phyloP scores from a whole-genome alignment of 2,329 filamentous ascomycete species.

The Amauroascus verrucosus region DNA sequence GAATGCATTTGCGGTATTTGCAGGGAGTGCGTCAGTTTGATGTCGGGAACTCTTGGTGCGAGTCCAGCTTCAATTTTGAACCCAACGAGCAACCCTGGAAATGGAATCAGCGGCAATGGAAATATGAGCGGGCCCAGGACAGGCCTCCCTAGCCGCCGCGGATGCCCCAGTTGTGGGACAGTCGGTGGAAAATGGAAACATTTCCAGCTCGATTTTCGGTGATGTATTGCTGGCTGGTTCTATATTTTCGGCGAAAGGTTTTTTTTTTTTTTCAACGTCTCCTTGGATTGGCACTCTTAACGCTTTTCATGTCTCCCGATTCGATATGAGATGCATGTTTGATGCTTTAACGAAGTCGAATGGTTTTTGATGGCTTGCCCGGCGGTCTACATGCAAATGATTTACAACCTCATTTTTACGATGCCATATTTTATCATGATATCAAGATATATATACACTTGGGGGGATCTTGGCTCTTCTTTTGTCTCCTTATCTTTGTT shows the following conservation, averaged over 20 bases:
- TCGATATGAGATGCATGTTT: not conserved
- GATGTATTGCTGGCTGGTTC: constrained; percentile 15
- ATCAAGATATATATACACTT: constrained; percentile 1
- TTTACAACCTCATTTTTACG: not conserved
- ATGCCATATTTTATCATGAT: not conserved
- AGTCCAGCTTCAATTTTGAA: constrained; percentile 28
- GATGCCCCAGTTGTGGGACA: constrained; percentile 38
- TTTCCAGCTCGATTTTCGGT: constrained; percentile 41
- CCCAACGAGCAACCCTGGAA: constrained; percentile 25
- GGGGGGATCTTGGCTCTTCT: not conserved
- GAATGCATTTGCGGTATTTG: constrained; percentile 94
- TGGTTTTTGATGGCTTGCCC: not conserved
- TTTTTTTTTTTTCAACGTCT: not conserved
- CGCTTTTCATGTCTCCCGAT: not conserved
- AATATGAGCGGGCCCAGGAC: constrained; percentile 23
- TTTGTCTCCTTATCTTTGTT: not conserved
- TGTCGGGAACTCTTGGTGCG: constrained; percentile 27
- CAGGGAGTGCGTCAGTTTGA: constrained; percentile 60
- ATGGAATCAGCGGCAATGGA: constrained; percentile 22
- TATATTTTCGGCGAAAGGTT: not conserved
- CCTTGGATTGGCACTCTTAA: not conserved
- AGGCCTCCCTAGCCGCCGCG: constrained; percentile 32
- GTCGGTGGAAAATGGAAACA: constrained; percentile 40
- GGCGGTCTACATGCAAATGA: not conserved
- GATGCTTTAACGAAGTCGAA: constrained; percentile 5